Evolutionary conservation across 2,329 filamentous ascomycete genomes (phyloP).

Genomic region (Gnomoniopsis sp.): DNA sequence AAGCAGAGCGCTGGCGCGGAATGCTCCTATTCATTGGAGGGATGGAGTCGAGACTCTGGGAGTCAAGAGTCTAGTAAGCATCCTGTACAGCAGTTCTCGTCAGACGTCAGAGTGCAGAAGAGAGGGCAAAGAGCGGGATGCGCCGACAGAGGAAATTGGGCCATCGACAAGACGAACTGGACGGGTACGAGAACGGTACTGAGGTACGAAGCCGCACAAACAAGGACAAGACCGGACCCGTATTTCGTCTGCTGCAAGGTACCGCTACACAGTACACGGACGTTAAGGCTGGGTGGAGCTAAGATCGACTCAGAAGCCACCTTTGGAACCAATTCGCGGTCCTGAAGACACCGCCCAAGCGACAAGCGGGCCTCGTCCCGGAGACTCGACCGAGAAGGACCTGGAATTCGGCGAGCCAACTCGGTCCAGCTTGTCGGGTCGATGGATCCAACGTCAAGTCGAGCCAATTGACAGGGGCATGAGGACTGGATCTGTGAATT

Average conservation of each 20-base stretch:
- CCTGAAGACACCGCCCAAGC: not conserved
- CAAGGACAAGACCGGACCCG: not conserved
- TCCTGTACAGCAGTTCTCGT: not conserved
- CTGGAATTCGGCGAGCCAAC: not conserved
- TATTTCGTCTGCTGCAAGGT: not conserved
- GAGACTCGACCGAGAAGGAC: not conserved
- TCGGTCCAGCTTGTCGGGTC: not conserved
- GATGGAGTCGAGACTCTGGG: slow-evolving; percentile 7
- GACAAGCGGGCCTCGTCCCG: not conserved
- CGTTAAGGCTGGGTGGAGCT: not conserved
- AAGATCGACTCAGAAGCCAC: not conserved
- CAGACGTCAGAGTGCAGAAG: not conserved
- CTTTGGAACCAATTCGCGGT: too few species aligned
- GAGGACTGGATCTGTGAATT: not conserved
- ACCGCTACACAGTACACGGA: not conserved
- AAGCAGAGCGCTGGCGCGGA: slow-evolving; percentile 19
- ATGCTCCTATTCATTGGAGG: slow-evolving; percentile 19
- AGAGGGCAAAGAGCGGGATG: not conserved
- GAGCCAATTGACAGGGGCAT: not conserved
- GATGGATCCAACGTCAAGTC: not conserved
- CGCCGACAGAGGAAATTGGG: not conserved
- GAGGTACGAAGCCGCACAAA: not conserved
- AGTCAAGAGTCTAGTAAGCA: slow-evolving; percentile 5
- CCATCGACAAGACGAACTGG: not conserved
- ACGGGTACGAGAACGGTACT: not conserved